A percentile compares a stretch with the other conserved stretches of the same genome.
These are phyloP conservation scores for Amylocarpus encephaloides DNA, from an alignment of 2,329 filamentous ascomycete species.

Conservation along the genomic window DNA sequence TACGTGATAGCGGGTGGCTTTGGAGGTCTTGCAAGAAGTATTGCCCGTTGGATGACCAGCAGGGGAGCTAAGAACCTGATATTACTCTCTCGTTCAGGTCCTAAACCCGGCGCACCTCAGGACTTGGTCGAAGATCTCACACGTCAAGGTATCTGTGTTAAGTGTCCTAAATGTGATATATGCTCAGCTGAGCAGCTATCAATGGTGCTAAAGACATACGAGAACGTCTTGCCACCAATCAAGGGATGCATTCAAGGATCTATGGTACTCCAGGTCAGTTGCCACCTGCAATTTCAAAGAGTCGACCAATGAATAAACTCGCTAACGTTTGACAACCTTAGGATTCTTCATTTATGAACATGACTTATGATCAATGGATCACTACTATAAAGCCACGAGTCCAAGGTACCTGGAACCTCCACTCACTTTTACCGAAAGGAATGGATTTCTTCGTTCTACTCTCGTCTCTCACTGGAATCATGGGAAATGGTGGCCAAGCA, in stretches of 20 bases:
- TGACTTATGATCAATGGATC: no score
- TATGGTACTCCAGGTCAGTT: constrained; percentile 31
- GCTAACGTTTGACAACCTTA: no score
- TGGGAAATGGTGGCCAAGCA: no score
- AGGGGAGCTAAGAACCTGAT: constrained; percentile 35
- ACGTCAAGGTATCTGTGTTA: constrained; percentile 12
- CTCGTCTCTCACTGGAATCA: no score
- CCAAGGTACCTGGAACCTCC: no score
- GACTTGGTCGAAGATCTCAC: constrained; percentile 15
- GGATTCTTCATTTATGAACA: no score
- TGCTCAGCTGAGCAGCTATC: neutral
- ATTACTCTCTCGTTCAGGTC: constrained; percentile 33
- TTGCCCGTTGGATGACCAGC: constrained; percentile 33
- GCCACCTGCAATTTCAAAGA: no score
- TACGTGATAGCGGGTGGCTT: constrained; percentile 38
- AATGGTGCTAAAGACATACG: constrained; percentile 7
- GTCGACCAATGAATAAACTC: no score
- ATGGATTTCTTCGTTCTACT: no score
- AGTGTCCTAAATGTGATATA: constrained; percentile 14
- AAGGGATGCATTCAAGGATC: constrained; percentile 27
- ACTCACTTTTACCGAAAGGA: no score
- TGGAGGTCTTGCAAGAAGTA: constrained; percentile 36
- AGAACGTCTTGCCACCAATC: constrained; percentile 5
- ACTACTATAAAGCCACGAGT: no score
- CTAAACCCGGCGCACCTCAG: constrained; percentile 21